A percentile compares a stretch with the other conserved stretches of the same genome.
Evolutionary conservation across 177 flowering plant species (phyloP).

Genomic region (Vitis hybrid): DNA sequence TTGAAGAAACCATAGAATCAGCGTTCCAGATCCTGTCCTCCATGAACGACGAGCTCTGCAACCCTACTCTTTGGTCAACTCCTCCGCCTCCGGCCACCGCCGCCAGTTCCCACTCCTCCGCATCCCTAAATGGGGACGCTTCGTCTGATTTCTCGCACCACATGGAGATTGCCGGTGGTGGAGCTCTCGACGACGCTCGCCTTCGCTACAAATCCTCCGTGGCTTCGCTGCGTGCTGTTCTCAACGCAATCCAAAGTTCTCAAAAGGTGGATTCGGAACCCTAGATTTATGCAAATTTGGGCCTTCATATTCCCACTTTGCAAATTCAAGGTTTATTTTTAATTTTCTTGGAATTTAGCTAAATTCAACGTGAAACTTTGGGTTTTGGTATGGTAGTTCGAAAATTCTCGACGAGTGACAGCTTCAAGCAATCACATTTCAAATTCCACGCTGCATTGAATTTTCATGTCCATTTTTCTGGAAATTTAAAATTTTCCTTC

Average conservation of each 20-base stretch:
- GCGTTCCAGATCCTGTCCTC: conserved; percentile 81
- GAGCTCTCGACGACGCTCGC: conserved; percentile 88
- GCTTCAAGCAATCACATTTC: too few relatives aligned
- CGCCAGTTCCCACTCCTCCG: conserved; percentile 13
- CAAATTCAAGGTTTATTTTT: not conserved
- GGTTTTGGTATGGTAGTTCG: too few relatives aligned
- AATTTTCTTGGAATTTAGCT: not conserved
- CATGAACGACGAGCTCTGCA: conserved; percentile 97
- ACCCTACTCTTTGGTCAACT: conserved; percentile 75
- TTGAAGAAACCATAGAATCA: conserved; percentile 78
- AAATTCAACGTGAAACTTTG: not conserved
- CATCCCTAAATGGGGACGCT: conserved; percentile 20
- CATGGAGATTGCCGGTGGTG: conserved; percentile 45
- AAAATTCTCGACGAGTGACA: too few relatives aligned
- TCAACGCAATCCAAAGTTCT: conserved; percentile 58
- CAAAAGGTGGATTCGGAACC: conserved; percentile 42
- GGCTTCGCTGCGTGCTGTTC: conserved; percentile 66
- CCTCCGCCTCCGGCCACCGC: not conserved
- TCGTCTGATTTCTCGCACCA: conserved; percentile 32
- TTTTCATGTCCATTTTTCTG: too few relatives aligned
- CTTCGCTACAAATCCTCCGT: conserved; percentile 71
- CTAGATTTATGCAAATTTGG: not conserved
- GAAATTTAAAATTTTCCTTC: too few relatives aligned
- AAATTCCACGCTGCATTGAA: too few relatives aligned
- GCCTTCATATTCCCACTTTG: not conserved